phyloP scores from a whole-genome alignment of 202 grass and related monocot species.

The Thinopyrum obtusiflorum region DNA sequence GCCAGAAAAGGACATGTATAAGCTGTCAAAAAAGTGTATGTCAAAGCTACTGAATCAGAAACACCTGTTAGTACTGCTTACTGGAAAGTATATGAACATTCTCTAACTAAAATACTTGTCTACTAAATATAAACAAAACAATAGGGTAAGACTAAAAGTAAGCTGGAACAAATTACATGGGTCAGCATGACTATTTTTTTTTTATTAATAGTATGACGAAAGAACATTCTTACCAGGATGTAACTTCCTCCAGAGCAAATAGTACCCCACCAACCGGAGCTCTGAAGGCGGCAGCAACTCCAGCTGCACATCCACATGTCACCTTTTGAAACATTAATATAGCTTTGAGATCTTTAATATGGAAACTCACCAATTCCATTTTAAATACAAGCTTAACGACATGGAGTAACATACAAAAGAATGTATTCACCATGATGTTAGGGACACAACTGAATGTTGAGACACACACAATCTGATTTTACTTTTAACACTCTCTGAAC shows the following conservation, averaged over 20 bases:
- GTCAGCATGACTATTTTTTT: background rate
- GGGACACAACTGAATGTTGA: background rate
- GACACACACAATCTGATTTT: background rate
- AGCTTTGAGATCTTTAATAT: conserved; percentile 47
- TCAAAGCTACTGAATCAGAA: conserved; percentile 2
- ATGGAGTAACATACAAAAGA: background rate
- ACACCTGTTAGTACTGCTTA: background rate
- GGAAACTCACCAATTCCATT: background rate
- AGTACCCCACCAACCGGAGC: conserved; percentile 97
- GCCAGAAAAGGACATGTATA: background rate
- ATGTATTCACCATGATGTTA: background rate
- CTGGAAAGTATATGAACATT: background rate
- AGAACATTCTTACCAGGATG: conserved; percentile 73
- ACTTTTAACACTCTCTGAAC: conserved; percentile 14
- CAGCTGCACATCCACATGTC: conserved; percentile 99
- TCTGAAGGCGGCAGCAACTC: conserved; percentile 99
- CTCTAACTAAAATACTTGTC: background rate
- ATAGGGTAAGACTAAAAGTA: background rate
- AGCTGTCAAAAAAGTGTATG: background rate
- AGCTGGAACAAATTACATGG: conserved; percentile 1
- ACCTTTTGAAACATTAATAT: conserved; percentile 86
- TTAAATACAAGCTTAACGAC: background rate
- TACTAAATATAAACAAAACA: background rate
- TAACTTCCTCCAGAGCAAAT: conserved; percentile 96
- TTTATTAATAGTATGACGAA: background rate